Evolutionary conservation across 2,329 filamentous ascomycete species (phyloP), one percentile per base, ranked within the genome.

Genomic region (Ascochyta koolunga): DNA sequence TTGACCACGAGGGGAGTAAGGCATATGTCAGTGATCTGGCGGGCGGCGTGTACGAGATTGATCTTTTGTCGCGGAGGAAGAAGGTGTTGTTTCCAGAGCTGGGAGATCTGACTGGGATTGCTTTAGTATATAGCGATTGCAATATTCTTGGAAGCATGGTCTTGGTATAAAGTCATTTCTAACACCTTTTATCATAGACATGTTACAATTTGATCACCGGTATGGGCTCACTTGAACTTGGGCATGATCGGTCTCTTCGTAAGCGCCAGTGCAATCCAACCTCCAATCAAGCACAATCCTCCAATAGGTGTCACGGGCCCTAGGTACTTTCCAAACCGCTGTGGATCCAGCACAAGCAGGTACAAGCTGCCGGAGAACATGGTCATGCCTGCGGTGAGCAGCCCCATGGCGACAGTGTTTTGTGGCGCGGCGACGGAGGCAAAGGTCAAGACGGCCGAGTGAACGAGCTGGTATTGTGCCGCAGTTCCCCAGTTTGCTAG

Each of bases 281-380:
- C 87, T 1, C 79, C 84, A 66, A 89, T 89, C 60, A 89, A 76
- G 54, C 82, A 86, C 43, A 86, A 60, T 0, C 86, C 86, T 0
- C 86, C 87, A 1, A 89, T 54, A 13, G 87, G 87, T 43, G 87
- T 89, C 11, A 88, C 81, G 0, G 87, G 86, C 0, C 87, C 86
- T 58, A 89, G 54, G 50, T 78, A 75, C 66, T 81, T 82, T 1
- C 52, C 52, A 38, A 86, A 87, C 24, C 79, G 76, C 63, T 83
- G 79, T 18, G 86, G 82, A 71, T 88, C 82, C n/a, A 89, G 76
- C 0, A 83, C 79, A 9, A 89, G 78, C 9, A 85, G 77, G 69
- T 89, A 89, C 59, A 89, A 81, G 66, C 81, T 84, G 2, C 87
- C 87, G 54, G 81, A 84, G 73, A 89, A 89, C 79, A 88, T 81